Percentiles rank a stretch among this genome's conserved stretches.
Conservation (phyloP, 1,139 yeast species). For the Saccharomyces hybrid region DNA sequence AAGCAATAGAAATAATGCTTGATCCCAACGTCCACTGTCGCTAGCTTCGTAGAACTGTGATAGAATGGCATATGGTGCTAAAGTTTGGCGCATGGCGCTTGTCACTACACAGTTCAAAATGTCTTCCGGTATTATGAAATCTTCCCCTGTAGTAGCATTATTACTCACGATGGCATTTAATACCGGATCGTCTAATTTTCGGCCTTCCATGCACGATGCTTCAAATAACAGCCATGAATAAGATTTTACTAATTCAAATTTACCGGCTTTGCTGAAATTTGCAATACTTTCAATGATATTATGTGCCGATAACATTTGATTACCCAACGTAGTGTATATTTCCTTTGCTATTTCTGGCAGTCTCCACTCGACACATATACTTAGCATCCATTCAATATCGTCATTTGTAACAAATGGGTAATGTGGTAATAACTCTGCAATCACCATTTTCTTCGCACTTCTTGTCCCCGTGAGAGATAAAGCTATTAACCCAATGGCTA, state of each 20-base stretch:
- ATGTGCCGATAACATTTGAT: constrained; percentile 29
- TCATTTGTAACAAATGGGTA: constrained; percentile 57
- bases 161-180: constrained; percentile 47
- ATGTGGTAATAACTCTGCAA: constrained; percentile 56
- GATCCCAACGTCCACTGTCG: constrained; percentile 24
- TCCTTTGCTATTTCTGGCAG: constrained; percentile 48
- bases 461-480: constrained; percentile 36
- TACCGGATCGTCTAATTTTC: constrained; percentile 47
- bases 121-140: constrained; percentile 21
- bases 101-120: constrained; percentile 32
- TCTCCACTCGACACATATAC: constrained; percentile 45
- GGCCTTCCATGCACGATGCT: constrained; percentile 47
- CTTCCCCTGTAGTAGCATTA: constrained; percentile 14
- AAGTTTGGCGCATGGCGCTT: constrained; percentile 55
- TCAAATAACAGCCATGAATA: constrained; percentile 51
- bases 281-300: constrained; percentile 54
- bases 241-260: constrained; percentile 37
- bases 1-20: constrained; percentile 37
- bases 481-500: constrained; percentile 54
- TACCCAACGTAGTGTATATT: constrained; percentile 37
- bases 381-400: constrained; percentile 74
- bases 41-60: constrained; percentile 40
- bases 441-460: constrained; percentile 29
- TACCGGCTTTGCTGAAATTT: constrained; percentile 61
- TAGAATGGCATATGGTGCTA: constrained; percentile 68